These are phyloP conservation scores for Ampelocalamus luodianensis DNA, from an alignment of 176 grass and related monocot species.

Conservation along the genomic window DNA sequence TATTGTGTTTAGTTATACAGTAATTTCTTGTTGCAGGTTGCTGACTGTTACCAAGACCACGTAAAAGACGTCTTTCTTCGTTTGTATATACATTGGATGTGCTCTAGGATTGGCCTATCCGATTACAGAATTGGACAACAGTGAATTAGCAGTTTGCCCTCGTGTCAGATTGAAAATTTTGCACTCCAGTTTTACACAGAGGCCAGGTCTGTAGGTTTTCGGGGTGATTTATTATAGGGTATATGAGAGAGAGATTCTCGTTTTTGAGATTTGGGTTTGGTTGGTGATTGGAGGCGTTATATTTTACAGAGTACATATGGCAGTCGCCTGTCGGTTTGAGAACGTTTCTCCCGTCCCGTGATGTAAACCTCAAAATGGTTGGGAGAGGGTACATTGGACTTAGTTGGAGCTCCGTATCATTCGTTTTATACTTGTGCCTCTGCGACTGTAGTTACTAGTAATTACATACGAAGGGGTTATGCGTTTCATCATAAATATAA, in stretches of 20 bases:
- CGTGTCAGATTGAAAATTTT: slow-evolving; percentile 51
- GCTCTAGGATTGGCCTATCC: slow-evolving; percentile 32
- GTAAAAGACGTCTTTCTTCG: slow-evolving; percentile 34
- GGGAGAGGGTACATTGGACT: neutral
- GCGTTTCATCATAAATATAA: neutral
- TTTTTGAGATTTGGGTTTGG: slow-evolving; percentile 14
- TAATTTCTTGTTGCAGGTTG: slow-evolving; percentile 35
- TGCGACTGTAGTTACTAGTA: neutral
- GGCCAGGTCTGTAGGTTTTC: slow-evolving; percentile 23
- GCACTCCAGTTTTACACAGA: slow-evolving; percentile 33
- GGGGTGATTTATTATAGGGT: slow-evolving; percentile 29
- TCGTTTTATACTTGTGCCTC: neutral
- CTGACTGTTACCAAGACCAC: slow-evolving; percentile 35
- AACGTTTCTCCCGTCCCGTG: slow-evolving; percentile 17
- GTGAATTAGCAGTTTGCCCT: slow-evolving; percentile 20
- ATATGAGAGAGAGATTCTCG: neutral
- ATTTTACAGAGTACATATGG: slow-evolving; percentile 47
- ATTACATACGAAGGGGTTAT: neutral
- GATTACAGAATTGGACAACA: slow-evolving; percentile 15
- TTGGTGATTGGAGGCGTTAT: slow-evolving; percentile 15
- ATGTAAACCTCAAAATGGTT: slow-evolving; percentile 36
- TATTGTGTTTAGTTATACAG: neutral
- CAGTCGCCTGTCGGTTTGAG: slow-evolving; percentile 17
- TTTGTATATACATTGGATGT: slow-evolving; percentile 18
- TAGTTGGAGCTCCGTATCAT: slow-evolving; percentile 41